Evolutionary conservation across 345 rosid species (phyloP), one percentile per base, ranked within the genome.

Genomic region (Eucalyptus tenuipes): DNA sequence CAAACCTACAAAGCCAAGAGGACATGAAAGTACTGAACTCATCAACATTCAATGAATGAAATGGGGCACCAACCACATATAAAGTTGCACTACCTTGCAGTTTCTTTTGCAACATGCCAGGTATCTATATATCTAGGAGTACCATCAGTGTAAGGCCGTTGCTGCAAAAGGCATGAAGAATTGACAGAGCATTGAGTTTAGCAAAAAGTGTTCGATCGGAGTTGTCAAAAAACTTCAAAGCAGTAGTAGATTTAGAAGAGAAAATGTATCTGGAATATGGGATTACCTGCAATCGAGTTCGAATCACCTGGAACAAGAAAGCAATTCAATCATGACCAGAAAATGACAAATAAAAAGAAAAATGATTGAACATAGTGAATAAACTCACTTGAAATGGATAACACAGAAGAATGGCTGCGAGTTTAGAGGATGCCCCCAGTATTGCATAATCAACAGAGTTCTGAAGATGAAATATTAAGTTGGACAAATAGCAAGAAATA

Each of bases 361-460:
- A 86, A 68, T 42, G 29, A 44, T n/a, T 22, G 45, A 44, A 33
- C 16, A 13, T 55, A 61, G 55, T 24, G 85, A 87, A 91, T 85
- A 79, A 52, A 52, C 88, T 86, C 55, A 92, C 98, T 93, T 96
- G 99, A 93, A 96, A 93, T 85, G 99, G 99, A 93, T 96, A 96
- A 53, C 99, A 95, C 75, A 96, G 52, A 87, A 96, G 94, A 90
- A 96, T 96, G 85, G 99, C 98, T 57, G 96, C 96, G 57, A 97
- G 89, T 95, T 96, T 97, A 55, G 99, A 96, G 47, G 97, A 92
- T 13, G 97, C 98, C 45, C 99, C 99, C 50, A 97, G 97, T 29
- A 94, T 86, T 61, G 99, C 99, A 93, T 94, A 96, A 92, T 97
- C 98, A 75, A 88, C 94, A 48, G 98, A 96, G 90, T 95, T 97